These are phyloP conservation scores for Gossypium australe DNA, from an alignment of 345 rosid species.

Conservation along the genomic window DNA sequence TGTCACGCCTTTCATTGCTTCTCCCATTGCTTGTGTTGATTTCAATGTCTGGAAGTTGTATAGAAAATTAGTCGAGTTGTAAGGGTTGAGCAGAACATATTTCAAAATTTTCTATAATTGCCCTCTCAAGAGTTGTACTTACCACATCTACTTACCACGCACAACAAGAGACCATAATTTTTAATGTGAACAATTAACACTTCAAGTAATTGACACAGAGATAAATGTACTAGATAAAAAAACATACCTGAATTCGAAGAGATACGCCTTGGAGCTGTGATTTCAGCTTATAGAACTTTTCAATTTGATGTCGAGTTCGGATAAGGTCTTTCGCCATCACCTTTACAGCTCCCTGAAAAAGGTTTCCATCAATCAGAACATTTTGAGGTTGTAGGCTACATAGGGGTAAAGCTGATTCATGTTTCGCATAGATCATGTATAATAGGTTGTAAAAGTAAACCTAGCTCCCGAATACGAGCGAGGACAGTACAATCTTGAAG, in stretches of 20 bases:
- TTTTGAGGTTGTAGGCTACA: neutral
- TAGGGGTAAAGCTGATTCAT: neutral
- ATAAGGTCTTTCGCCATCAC: slow-evolving; percentile 99
- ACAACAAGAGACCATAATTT: neutral
- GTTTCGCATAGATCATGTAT: neutral
- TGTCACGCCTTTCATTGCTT: slow-evolving; percentile 84
- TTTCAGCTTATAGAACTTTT: slow-evolving; percentile 86
- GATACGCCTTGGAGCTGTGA: slow-evolving; percentile 98
- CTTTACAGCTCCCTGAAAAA: slow-evolving; percentile 86
- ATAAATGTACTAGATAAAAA: neutral
- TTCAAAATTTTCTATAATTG: neutral
- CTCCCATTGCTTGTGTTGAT: slow-evolving; percentile 83
- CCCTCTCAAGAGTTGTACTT: neutral
- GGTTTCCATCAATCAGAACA: slow-evolving; percentile 2
- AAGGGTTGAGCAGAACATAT: neutral
- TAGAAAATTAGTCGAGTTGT: neutral
- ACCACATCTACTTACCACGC: neutral
- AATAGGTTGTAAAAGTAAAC: neutral
- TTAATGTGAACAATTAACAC: neutral
- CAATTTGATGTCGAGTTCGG: slow-evolving; percentile 89
- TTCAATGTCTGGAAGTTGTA: slow-evolving; percentile 46
- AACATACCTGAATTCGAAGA: slow-evolving; percentile 77
- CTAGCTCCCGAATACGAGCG: neutral
- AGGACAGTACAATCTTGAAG: neutral
- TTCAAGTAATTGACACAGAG: neutral